phyloP scores from a whole-genome alignment of 2,329 filamentous ascomycete species.

The Podosphaera aphanis region DNA sequence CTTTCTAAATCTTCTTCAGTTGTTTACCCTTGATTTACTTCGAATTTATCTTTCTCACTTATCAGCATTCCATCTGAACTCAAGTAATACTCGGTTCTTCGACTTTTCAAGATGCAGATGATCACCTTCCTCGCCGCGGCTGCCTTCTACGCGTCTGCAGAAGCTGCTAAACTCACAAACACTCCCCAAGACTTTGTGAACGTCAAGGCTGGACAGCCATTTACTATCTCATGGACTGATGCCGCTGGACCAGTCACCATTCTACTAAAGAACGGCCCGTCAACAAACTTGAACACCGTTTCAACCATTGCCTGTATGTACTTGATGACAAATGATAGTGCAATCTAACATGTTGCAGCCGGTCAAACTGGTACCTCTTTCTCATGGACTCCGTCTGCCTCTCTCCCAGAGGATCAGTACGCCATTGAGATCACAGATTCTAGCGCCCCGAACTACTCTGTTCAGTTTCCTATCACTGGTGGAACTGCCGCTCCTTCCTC shows the following conservation, averaged over 20 bases:
- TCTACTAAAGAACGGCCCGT: conserved; percentile 11
- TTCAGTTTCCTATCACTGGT: conserved; percentile 11
- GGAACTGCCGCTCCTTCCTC: conserved; percentile 3
- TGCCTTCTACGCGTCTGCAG: conserved; percentile 7
- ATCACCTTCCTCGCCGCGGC: conserved; percentile 9
- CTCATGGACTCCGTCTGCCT: conserved; percentile 8
- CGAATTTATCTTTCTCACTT: too few species aligned
- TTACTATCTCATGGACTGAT: conserved; percentile 12
- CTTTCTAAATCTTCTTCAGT: too few species aligned
- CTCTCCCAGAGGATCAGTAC: conserved; percentile 6
- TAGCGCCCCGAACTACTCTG: conserved; percentile 9
- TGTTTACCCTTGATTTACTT: too few species aligned
- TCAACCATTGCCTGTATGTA: conserved; percentile 11
- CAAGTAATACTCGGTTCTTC: background rate
- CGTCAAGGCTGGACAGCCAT: conserved; percentile 8
- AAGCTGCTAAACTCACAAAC: conserved; percentile 11
- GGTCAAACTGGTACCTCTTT: conserved; percentile 9
- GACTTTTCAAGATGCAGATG: conserved; percentile 13
- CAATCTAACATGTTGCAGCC: conserved; percentile 4
- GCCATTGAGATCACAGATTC: conserved; percentile 12
- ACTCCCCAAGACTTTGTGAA: conserved; percentile 5
- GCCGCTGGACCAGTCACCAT: conserved; percentile 12
- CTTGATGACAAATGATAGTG: background rate
- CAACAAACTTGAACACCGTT: conserved; percentile 9
- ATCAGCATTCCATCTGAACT: background rate